A percentile compares a stretch with the other conserved stretches of the same genome.
These are phyloP conservation scores for Chaetomiaceae sp. DNA, from an alignment of 2,329 filamentous ascomycete genomes.

Conservation along the genomic window DNA sequence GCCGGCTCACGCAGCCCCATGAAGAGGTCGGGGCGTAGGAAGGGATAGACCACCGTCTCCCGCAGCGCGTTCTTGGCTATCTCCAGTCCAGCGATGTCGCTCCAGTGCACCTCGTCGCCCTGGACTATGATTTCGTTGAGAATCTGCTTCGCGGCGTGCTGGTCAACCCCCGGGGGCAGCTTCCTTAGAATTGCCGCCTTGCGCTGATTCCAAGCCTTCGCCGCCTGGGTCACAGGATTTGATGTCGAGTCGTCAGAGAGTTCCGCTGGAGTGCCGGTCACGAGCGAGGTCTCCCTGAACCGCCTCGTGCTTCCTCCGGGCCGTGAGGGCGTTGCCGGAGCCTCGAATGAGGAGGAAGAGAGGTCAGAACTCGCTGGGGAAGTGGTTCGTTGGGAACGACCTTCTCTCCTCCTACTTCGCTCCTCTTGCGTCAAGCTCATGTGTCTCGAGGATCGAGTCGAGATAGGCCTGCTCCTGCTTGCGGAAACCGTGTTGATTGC, in stretches of 20 bases:
- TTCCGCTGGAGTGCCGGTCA: conserved; percentile 33
- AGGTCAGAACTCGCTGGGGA: conserved; percentile 17
- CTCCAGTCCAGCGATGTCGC: conserved; percentile 85
- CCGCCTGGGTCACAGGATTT: conserved; percentile 35
- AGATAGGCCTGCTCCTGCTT: conserved; percentile 4
- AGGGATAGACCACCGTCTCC: conserved; percentile 95
- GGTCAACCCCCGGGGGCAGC: conserved; percentile 75
- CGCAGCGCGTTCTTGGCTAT: conserved; percentile 86
- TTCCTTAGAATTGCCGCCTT: conserved; percentile 65
- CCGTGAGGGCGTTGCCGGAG: conserved; percentile 14
- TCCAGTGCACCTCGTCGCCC: conserved; percentile 92
- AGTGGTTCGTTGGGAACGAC: neutral
- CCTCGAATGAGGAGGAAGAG: conserved; percentile 17
- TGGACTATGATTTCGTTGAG: conserved; percentile 93
- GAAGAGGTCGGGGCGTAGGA: conserved; percentile 89
- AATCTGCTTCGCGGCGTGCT: conserved; percentile 78
- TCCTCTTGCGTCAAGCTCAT: neutral
- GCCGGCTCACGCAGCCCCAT: conserved; percentile 92
- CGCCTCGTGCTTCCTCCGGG: conserved; percentile 29
- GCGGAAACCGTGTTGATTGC: conserved; percentile 6
- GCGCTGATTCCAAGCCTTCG: conserved; percentile 53
- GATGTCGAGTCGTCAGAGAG: conserved; percentile 38
- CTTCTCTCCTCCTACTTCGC: conserved; percentile 7
- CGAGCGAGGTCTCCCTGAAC: conserved; percentile 22
- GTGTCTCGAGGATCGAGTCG: conserved; percentile 10